A percentile compares a stretch with the other conserved stretches of the same genome.
phyloP scores from a whole-genome alignment of 345 rosid genomes.

The Gossypium anomalum region DNA sequence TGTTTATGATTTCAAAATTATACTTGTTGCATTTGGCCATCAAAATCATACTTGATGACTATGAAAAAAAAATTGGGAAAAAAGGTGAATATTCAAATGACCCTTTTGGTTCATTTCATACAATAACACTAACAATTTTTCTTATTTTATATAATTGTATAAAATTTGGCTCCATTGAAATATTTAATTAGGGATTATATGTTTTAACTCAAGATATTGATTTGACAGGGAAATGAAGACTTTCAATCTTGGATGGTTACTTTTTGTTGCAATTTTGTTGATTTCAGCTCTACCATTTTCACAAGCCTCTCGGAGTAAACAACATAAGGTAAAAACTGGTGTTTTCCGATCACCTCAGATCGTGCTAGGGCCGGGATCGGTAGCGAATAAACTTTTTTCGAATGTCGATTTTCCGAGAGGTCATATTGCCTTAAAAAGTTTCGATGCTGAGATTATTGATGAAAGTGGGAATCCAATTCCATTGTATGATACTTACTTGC shows the following conservation, averaged over 20 bases:
- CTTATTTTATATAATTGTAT: too few relatives aligned
- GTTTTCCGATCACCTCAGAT: slow-evolving; percentile 65
- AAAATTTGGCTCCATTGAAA: too few relatives aligned
- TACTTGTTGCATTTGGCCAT: too few relatives aligned
- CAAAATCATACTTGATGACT: too few relatives aligned
- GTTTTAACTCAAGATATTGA: neutral
- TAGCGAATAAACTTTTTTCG: slow-evolving; percentile 37
- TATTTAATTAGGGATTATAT: neutral
- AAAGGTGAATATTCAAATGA: too few relatives aligned
- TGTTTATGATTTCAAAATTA: too few relatives aligned
- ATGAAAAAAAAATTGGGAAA: too few relatives aligned
- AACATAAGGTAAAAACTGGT: slow-evolving; percentile 32
- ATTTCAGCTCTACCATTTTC: slow-evolving; percentile 11
- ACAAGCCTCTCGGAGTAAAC: slow-evolving; percentile 13
- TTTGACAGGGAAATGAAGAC: slow-evolving; percentile 30
- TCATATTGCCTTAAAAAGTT: slow-evolving; percentile 67
- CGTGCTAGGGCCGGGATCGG: slow-evolving; percentile 74
- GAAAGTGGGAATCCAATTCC: slow-evolving; percentile 66
- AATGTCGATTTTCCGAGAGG: slow-evolving; percentile 81
- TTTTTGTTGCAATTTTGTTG: slow-evolving; percentile 23
- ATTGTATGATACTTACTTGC: slow-evolving; percentile 80
- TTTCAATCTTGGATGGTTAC: slow-evolving; percentile 15
- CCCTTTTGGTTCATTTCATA: too few relatives aligned
- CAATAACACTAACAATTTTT: too few relatives aligned
- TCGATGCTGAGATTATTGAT: slow-evolving; percentile 65